Conservation (phyloP, 306 rosid genomes). For the Ziziphus jujuba region DNA sequence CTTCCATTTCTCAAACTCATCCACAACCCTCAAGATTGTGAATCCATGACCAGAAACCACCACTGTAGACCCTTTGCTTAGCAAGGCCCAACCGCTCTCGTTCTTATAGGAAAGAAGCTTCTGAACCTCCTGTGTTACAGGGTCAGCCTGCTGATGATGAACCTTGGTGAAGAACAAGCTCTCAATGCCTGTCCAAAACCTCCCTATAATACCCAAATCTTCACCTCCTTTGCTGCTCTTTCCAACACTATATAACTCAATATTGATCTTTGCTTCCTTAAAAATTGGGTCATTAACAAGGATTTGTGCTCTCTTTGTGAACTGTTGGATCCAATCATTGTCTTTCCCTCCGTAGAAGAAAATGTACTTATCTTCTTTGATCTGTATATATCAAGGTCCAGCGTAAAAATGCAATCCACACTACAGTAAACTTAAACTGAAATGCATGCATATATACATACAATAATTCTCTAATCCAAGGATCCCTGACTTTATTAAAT, state of each 20-base stretch:
- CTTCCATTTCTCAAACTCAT: conserved; percentile 51
- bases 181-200: conserved; percentile 53
- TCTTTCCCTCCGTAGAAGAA: conserved; percentile 67
- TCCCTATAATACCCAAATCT: conserved; percentile 27
- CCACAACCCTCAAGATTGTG: conserved; percentile 34
- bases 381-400: conserved; percentile 20
- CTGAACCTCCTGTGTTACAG: conserved; percentile 42
- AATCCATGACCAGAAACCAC: conserved; percentile 41
- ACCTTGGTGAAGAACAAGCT: conserved; percentile 41
- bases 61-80: conserved; percentile 41
- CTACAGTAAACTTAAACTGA: too few relatives aligned
- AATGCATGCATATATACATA: too few relatives aligned
- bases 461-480: too few relatives aligned
- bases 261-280: conserved; percentile 39
- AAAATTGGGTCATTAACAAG: conserved; percentile 39
- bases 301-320: conserved; percentile 37
- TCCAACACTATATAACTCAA: conserved; percentile 38
- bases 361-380: conserved; percentile 46
- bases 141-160: conserved; percentile 18
- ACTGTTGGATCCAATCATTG: conserved; percentile 53
- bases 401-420: neutral
- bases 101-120: conserved; percentile 58
- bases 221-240: conserved; percentile 25
- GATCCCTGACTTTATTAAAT: too few relatives aligned
- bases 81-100: conserved; percentile 56